Evolutionary conservation across 2,329 filamentous ascomycete genomes (phyloP).

Genomic region (Gnomoniopsis smithogilvyi): DNA sequence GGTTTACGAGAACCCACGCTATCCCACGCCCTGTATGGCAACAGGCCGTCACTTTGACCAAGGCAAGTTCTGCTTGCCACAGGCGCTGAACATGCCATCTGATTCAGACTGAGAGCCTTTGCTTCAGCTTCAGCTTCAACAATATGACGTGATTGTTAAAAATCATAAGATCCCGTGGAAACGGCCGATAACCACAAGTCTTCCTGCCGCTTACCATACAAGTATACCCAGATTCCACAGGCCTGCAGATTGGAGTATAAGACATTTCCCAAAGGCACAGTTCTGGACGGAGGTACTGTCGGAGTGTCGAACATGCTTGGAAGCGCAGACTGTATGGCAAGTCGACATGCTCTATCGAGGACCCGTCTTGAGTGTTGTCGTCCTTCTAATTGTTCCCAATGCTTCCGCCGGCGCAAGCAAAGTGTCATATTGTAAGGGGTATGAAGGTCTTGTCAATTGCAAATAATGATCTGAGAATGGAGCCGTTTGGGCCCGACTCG

Average conservation of each 20-base stretch:
- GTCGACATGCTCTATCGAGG: not conserved
- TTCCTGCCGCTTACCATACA: too few species aligned
- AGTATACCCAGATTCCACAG: too few species aligned
- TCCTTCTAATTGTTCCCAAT: not conserved
- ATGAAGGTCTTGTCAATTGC: not conserved
- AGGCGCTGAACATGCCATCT: not conserved
- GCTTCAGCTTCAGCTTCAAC: not conserved
- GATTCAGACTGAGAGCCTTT: not conserved
- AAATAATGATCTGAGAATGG: not conserved
- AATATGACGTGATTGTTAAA: not conserved
- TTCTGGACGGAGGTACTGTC: too few species aligned
- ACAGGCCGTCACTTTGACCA: not conserved
- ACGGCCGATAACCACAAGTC: not conserved
- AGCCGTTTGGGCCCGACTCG: not conserved
- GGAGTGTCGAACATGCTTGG: too few species aligned
- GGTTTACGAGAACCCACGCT: conserved; percentile 13
- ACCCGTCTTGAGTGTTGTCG: not conserved
- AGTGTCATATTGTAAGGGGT: not conserved
- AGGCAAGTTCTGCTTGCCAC: conserved; percentile 3
- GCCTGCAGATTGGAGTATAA: too few species aligned
- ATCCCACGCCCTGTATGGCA: conserved; percentile 1
- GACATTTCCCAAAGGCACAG: too few species aligned
- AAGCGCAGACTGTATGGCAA: too few species aligned
- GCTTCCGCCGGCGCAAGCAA: not conserved
- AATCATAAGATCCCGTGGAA: not conserved